A percentile compares a stretch with the other conserved stretches of the same genome.
phyloP scores from a whole-genome alignment of 2,329 filamentous ascomycete genomes.

The Fusarium proliferatum region DNA sequence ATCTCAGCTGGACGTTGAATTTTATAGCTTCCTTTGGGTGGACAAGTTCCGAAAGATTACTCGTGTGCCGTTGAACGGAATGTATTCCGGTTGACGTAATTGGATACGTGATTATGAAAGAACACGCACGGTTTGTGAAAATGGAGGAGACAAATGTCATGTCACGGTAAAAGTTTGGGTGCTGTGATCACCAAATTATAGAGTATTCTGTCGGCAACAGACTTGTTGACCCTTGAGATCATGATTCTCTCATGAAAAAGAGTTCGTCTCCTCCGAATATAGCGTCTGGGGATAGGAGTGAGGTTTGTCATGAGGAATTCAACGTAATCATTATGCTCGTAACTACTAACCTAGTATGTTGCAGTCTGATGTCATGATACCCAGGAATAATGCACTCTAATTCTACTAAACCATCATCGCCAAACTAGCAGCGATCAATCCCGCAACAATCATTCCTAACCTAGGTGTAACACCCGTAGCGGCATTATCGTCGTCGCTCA shows the following conservation, averaged over 20 bases:
- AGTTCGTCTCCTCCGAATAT: not conserved
- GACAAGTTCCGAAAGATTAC: not conserved
- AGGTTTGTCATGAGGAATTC: not conserved
- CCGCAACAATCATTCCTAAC: slow-evolving; percentile 31
- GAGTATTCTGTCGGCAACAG: not conserved
- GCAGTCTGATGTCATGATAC: not conserved
- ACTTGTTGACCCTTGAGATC: not conserved
- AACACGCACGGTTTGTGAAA: not conserved
- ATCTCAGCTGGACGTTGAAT: not conserved
- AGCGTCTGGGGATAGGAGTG: not conserved
- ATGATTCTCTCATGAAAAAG: not conserved
- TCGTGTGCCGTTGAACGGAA: not conserved
- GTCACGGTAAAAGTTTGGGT: not conserved
- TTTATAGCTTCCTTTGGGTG: not conserved
- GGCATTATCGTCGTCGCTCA: slow-evolving; percentile 49
- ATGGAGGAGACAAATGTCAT: not conserved
- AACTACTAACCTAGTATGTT: slow-evolving; percentile 2
- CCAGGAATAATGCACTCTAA: not conserved
- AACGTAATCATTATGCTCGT: slow-evolving; percentile 14
- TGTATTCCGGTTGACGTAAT: not conserved
- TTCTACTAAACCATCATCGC: slow-evolving; percentile 38
- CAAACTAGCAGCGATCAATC: slow-evolving; percentile 33
- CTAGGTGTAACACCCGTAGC: slow-evolving; percentile 42
- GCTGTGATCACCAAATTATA: not conserved
- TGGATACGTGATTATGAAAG: not conserved